Base-by-base conservation (phyloP, 768 basidiomycete genomes). In the Lentinula raphanica region DNA sequence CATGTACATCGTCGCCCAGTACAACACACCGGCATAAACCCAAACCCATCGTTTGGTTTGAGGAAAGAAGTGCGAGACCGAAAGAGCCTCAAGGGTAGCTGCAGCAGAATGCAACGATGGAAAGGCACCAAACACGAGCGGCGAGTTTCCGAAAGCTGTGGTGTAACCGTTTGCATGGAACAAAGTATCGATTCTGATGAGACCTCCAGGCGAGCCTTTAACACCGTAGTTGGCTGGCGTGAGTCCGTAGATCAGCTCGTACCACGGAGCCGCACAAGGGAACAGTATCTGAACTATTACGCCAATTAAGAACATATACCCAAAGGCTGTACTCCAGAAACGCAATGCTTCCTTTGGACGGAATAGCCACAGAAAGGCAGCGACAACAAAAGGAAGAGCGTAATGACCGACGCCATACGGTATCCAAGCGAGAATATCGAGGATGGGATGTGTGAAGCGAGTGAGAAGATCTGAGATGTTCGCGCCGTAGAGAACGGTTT, bases 1-100 rank as follows among this genome's bases (percentile, higher is more conserved):
- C 65, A 96, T 88, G 76, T 96, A 98, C 96, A 98, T 98, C 23
- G 96, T 98, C 9, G 92, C 87, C 97, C 97, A 99, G 71, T 96
- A 98, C 3, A 99, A 82, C 17, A 92, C 74, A 5, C 83, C 85
- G 2, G 86, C 87, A 72, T 98, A 99, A 1, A 73, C 76, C 92
- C 94, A 98, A 23, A 86, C 84, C 62, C 79, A 86, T 2, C 74
- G 76, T 1, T 82, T 77, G 31, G 78, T 79, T 60, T 80, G 79
- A 0, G 92, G 91, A 83, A 98, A 98, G 75, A 98, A 98, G 73
- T 98, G 94, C 19, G 90, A 85, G 55, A 98, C 73, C 80, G 95
- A 95, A 49, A 99, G 81, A 0, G 94, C 96, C 63, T 92, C 92
- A 64, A 98, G 83, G 3, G 95, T 97, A 2, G 91, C 91, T 68